Evolutionary conservation across 1,284 basidiomycete species (phyloP), one percentile per base, ranked within the genome.

Genomic region (Salmacisia buchloeana): DNA sequence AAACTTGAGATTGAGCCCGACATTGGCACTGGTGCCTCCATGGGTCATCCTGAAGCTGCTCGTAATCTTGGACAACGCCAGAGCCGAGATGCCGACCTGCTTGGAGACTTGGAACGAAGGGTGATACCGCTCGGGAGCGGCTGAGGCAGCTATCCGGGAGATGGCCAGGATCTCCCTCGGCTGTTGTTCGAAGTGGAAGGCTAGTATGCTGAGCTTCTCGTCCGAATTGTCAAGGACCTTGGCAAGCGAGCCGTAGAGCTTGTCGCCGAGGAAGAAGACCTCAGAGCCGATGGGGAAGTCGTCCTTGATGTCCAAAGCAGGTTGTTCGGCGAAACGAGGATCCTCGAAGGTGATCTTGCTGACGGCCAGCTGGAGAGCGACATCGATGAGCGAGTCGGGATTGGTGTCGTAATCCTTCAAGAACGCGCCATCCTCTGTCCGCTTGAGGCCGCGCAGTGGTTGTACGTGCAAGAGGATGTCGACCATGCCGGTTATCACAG

Each of bases 1-100:
- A 68, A 97, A 98, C 81, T 99, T 98, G 73, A 98, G 85, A 76
- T 90, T 91, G 25, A 98, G 84, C 3, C 96, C 96, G 34, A 98
- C 83, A 78, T 98, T 97, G 64, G 85, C 85, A 82, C 96, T 97
- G 72, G 85, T 83, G 25, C 71, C 66, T n/a, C 67, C 61, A n/a
- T 86, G 85, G 70, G 90, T 88, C 52, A 97, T 88, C 86, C 97
- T 88, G 76, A 97, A 87, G 73, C 90, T 94, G 27, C 93, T 93
- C 0, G 92, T 93, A 70, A 99, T 89, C 81, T 89, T 91, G 27
- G 92, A 89, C 13, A 92, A 85, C 1, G 72, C 74, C 9, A 79
- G 63, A 25, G 67, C 67, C 18, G 71, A 73, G 38, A 79, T 62
- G 39, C 67, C 68, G 23, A 67, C 63, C 62, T 61, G 67, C 54